Evolutionary conservation across 2,329 filamentous ascomycete genomes (phyloP).

Genomic region (Fusarium nelsonii): DNA sequence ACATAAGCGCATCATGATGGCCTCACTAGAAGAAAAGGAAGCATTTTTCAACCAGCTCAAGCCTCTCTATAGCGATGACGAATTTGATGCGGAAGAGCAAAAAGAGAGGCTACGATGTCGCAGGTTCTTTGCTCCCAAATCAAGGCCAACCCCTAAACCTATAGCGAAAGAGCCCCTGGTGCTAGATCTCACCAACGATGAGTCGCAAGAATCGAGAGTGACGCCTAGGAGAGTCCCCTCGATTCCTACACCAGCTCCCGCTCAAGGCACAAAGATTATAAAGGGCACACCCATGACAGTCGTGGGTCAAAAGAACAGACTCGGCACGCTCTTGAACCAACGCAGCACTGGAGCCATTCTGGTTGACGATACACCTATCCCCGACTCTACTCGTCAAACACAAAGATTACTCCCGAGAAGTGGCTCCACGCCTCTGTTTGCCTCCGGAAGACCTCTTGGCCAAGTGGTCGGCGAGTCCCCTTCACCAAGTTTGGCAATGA

Average conservation of each 20-base stretch:
- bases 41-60: conserved; percentile 61
- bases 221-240: conserved; percentile 41
- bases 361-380: conserved; percentile 49
- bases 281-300: conserved; percentile 50
- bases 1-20: conserved; percentile 37
- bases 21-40: conserved; percentile 56
- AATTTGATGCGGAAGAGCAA: conserved; percentile 50
- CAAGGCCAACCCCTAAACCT: conserved; percentile 6
- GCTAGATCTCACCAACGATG: conserved; percentile 34
- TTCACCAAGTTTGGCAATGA: conserved; percentile 47
- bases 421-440: conserved; percentile 50
- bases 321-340: conserved; percentile 33
- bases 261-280: conserved; percentile 37
- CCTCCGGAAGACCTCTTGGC: conserved; percentile 23
- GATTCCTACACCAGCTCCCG: conserved; percentile 28
- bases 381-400: conserved; percentile 42
- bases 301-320: conserved; percentile 38
- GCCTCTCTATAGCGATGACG: conserved; percentile 51
- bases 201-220: conserved; percentile 21
- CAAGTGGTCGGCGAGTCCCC: conserved; percentile 41
- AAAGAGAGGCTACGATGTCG: conserved; percentile 50
- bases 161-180: conserved; percentile 18
- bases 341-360: conserved; percentile 39
- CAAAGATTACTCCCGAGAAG: conserved; percentile 43
- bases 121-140: conserved; percentile 47